Evolutionary conservation across 768 basidiomycete species (phyloP).

Genomic region (Boletus insuetus): DNA sequence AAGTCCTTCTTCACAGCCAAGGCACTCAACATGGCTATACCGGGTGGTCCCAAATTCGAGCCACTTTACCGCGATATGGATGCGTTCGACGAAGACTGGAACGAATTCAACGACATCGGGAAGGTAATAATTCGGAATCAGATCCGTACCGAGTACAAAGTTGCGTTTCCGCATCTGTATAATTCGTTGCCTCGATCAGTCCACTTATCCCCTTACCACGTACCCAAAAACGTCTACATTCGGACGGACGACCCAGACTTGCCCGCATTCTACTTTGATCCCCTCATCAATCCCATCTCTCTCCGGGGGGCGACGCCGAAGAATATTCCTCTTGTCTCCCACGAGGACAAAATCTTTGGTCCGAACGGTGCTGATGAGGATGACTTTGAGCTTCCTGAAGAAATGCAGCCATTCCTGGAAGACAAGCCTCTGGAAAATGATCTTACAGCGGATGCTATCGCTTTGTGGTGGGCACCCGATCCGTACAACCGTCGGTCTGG

Average conservation of each 20-base stretch:
- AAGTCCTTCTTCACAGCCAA: constrained; percentile 98
- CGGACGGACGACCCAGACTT: constrained; percentile 99
- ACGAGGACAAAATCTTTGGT: constrained; percentile 93
- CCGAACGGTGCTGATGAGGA: constrained; percentile 83
- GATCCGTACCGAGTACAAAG: constrained; percentile 98
- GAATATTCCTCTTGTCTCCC: constrained; percentile 76
- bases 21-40: constrained; percentile 94
- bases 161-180: constrained; percentile 98
- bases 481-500: constrained; percentile 93
- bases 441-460: constrained; percentile 93
- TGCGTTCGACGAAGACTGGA: constrained; percentile 97
- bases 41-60: constrained; percentile 98
- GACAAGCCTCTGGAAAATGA: constrained; percentile 83
- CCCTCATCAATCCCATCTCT: constrained; percentile 96
- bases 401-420: constrained; percentile 75
- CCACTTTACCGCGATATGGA: constrained; percentile 97
- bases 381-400: constrained; percentile 81
- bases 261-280: constrained; percentile 98
- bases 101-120: constrained; percentile 99
- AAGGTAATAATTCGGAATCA: constrained; percentile 99
- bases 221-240: constrained; percentile 97
- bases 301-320: constrained; percentile 83
- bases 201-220: constrained; percentile 87
- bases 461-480: constrained; percentile 97
- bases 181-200: constrained; percentile 97